Base-by-base conservation (phyloP, 768 basidiomycete species). In the Cystofilobasidium capitatum region DNA sequence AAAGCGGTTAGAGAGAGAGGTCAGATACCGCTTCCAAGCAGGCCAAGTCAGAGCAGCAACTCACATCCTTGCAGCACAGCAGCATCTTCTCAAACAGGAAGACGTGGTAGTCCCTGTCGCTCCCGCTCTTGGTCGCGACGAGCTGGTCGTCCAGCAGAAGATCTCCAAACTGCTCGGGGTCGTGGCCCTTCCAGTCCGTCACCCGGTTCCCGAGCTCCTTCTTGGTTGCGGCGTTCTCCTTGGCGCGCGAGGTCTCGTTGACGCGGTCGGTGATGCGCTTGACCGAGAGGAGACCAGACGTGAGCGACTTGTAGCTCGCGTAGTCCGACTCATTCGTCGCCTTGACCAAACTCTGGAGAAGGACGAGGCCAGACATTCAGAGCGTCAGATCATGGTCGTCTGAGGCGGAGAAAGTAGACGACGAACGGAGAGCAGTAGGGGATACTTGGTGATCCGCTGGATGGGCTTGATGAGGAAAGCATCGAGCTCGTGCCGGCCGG, bases 21-120 rank as follows among this genome's bases (percentile, higher is more conserved):
- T 26, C 12, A 26, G 44, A 45, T 3, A 16, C 44, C 59, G 68
- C 26, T 39, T 20, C 1, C 22, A 29, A 12, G 9, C 24, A 51
- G 35, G 31, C 3, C 16, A 37, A 58, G 3, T 20, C 1, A 10
- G n/a, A 45, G 26, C 20, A 45, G 36, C n/a, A 10, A 64, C 68
- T 58, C 44, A 88, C 87, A 76, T 98, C 96, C 77, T 98, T 98
- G 82, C 96, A 98, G 78, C 96, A 99, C 26, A 98, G 83, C 71
- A 99, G 91, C 77, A 99, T 99, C 80, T 91, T 91, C 80, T 98
- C 93, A 72, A 99, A 99, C 40, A 99, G 81, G 82, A 97, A 99
- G 66, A 99, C 93, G 72, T 94, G 91, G 74, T 98, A 98, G 77
- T 99, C 96, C 72, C 96, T 84, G 76, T 97, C 92, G 73, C 92